phyloP scores from a whole-genome alignment of 2,329 filamentous ascomycete species.

The Endoconidiophora laricicola region DNA sequence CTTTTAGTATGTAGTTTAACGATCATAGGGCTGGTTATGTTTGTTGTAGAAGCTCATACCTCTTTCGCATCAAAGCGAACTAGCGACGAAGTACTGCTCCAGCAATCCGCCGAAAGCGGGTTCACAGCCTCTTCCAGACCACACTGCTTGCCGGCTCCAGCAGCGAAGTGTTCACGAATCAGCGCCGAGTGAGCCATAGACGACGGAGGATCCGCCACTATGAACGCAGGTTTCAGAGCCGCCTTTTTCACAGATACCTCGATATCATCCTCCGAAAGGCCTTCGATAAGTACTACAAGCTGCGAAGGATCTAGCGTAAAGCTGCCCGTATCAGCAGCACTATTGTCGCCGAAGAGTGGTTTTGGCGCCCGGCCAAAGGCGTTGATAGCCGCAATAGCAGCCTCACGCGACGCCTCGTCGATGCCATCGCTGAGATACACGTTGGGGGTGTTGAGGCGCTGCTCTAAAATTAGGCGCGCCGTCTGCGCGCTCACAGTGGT shows the following conservation, averaged over 20 bases:
- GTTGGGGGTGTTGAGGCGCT: constrained; percentile 13
- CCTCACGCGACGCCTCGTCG: constrained; percentile 10
- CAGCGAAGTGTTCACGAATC: constrained; percentile 25
- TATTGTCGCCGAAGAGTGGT: constrained; percentile 5
- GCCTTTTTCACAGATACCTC: constrained; percentile 22
- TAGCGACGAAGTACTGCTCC: constrained; percentile 26
- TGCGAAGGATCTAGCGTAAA: constrained; percentile 22
- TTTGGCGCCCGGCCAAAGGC: constrained; percentile 11
- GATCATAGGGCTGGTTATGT: not conserved
- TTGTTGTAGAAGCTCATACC: constrained; percentile 19
- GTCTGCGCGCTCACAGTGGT: constrained; percentile 7
- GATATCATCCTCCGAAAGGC: constrained; percentile 31
- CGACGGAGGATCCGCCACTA: constrained; percentile 29
- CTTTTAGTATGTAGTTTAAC: not conserved
- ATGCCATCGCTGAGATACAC: constrained; percentile 9
- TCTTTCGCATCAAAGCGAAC: constrained; percentile 28
- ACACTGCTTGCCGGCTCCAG: constrained; percentile 25
- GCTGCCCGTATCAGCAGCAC: not conserved
- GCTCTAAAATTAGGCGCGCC: constrained; percentile 11
- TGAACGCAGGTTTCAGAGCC: constrained; percentile 27
- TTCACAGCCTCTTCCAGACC: constrained; percentile 25
- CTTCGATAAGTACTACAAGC: constrained; percentile 43
- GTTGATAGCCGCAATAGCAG: constrained; percentile 10
- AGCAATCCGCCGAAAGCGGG: constrained; percentile 28
- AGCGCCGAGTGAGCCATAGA: constrained; percentile 26